phyloP scores from a whole-genome alignment of 768 basidiomycete species.

The Trametes cingulata region DNA sequence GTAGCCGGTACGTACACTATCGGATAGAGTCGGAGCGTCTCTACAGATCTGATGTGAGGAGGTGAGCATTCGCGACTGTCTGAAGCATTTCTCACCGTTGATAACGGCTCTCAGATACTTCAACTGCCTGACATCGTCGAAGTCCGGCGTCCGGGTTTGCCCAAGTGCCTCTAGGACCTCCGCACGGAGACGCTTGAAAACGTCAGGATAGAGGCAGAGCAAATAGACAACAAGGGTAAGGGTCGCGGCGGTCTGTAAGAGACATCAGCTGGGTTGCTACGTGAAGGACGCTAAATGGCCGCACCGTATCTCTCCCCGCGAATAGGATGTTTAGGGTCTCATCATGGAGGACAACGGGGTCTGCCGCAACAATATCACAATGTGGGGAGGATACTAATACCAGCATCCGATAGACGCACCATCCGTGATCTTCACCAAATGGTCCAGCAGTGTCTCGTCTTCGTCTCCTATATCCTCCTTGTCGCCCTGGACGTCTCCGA shows the following conservation, averaged over 20 bases:
- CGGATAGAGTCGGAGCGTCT: constrained; percentile 29
- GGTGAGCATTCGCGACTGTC: too few species aligned
- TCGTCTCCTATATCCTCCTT: constrained; percentile 24
- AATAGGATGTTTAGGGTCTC: constrained; percentile 38
- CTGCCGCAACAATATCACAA: constrained; percentile 13
- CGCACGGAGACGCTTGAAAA: constrained; percentile 32
- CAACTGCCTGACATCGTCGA: constrained; percentile 36
- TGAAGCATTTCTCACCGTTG: constrained; percentile 28
- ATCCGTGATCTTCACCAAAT: constrained; percentile 39
- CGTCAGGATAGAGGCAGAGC: constrained; percentile 33
- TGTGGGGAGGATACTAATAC: neutral
- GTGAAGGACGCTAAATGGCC: neutral
- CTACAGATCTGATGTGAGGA: neutral
- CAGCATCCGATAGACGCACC: constrained; percentile 29
- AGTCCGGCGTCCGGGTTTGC: constrained; percentile 29
- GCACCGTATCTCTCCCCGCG: constrained; percentile 37
- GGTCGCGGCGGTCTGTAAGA: constrained; percentile 32
- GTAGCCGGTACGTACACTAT: constrained; percentile 28
- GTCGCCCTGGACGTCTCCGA: neutral
- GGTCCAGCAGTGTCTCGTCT: constrained; percentile 42
- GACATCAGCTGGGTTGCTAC: neutral
- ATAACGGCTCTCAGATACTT: constrained; percentile 38
- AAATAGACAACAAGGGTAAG: constrained; percentile 37
- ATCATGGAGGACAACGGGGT: constrained; percentile 33
- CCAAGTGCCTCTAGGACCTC: constrained; percentile 37